phyloP scores from a whole-genome alignment of 1,284 basidiomycete genomes.

The Lentinus polychrous region DNA sequence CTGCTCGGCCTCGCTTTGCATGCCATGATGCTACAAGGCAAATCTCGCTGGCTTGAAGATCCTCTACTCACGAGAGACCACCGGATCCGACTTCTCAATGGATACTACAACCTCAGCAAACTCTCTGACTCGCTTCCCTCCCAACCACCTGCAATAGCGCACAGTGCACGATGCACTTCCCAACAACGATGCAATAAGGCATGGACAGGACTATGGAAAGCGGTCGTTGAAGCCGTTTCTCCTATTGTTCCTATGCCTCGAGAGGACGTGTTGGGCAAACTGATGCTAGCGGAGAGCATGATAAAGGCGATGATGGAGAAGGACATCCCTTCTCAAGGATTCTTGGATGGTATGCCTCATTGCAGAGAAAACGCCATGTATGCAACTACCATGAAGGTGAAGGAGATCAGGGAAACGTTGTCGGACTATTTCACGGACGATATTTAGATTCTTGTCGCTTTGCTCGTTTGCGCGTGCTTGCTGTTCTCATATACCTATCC shows the following conservation, averaged over 20 bases:
- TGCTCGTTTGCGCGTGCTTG: too few relatives aligned
- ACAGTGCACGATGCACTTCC: conserved; percentile 31
- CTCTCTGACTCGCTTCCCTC: conserved; percentile 33
- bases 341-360: conserved; percentile 32
- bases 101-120: conserved; percentile 35
- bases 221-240: conserved; percentile 30
- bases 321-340: conserved; percentile 31
- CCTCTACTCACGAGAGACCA: conserved; percentile 30
- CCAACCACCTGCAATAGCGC: conserved; percentile 31
- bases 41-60: conserved; percentile 34
- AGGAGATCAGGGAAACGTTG: conserved; percentile 26
- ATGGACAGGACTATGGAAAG: conserved; percentile 34
- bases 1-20: conserved; percentile 37
- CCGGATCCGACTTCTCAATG: conserved; percentile 34
- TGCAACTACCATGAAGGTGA: conserved; percentile 22
- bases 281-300: conserved; percentile 34
- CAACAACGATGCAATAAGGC: conserved; percentile 36
- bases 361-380: conserved; percentile 27
- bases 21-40: conserved; percentile 36
- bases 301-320: conserved; percentile 35
- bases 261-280: conserved; percentile 33
- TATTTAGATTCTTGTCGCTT: conserved; percentile 8
- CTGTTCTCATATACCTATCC: too few relatives aligned
- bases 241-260: conserved; percentile 29
- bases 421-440: conserved; percentile 29